phyloP scores from a whole-genome alignment of 495 filamentous ascomycete species.

The Oidiodendron maius region DNA sequence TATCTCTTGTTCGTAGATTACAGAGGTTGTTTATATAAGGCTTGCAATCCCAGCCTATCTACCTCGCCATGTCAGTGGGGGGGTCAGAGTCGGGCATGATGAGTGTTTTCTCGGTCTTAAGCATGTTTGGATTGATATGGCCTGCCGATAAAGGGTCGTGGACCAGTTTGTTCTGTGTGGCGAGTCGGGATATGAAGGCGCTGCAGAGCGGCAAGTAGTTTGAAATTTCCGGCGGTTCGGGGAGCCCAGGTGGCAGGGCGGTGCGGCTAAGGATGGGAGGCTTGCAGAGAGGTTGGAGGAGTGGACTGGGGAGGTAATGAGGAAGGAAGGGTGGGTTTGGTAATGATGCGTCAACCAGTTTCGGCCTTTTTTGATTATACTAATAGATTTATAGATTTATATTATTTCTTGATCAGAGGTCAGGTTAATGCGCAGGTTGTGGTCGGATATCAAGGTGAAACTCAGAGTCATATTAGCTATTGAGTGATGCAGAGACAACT shows the following conservation, averaged over 20 bases:
- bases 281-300: constrained; percentile 30
- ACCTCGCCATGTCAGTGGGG: constrained; percentile 12
- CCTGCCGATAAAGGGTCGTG: constrained; percentile 33
- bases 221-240: constrained; percentile 24
- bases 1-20: too few species aligned
- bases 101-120: constrained; percentile 22
- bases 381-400: constrained; percentile 19
- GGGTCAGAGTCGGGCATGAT: constrained; percentile 15
- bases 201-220: constrained; percentile 37
- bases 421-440: too few species aligned
- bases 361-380: constrained; percentile 20
- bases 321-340: constrained; percentile 29
- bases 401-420: too few species aligned
- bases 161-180: constrained; percentile 37
- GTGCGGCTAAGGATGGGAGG: constrained; percentile 22
- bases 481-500: too few species aligned
- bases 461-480: too few species aligned
- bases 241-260: constrained; percentile 31
- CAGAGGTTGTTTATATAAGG: too few species aligned
- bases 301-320: constrained; percentile 25
- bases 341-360: constrained; percentile 19
- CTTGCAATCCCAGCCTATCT: too few species aligned
- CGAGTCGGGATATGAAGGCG: constrained; percentile 34
- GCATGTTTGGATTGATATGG: constrained; percentile 25
- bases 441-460: too few species aligned